Base-by-base conservation (phyloP, 73 alveolate species). In the Urostyla sp. region DNA sequence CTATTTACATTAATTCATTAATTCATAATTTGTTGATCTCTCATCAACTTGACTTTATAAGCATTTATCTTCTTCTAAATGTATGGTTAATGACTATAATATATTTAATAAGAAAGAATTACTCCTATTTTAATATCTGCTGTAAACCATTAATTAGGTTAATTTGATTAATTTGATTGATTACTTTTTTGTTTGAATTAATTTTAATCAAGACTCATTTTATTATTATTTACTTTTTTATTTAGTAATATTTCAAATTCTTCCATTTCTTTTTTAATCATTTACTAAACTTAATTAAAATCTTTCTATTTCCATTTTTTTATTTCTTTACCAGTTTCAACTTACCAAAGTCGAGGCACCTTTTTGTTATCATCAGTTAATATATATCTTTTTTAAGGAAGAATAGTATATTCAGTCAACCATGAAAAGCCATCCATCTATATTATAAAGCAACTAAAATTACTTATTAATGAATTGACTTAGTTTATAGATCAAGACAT, bases 21-120 rank as follows among this genome's bases (percentile, higher is more conserved):
- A 23, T 26, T 69, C 83, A 46, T 46, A 18, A 24, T 69, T 69
- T 3, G 83, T 48, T 36, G 40, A 54, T 6, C 34, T 48, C 16
- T 69, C 67, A 20, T 37, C 48, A 23, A 69, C 69, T 27, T 45
- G 44, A 20, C 72, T 69, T 49, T 69, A 46, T 11, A 48, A 38
- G 66, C 67, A 69, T n/a, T 49, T 24, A 46, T 69, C 83, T 49
- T 69, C 83, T 5, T 69, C 83, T 37, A 69, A n/a, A 49, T 69
- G 83, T 16, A 69, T 48, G 3, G 83, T 18, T 24, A 69, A 16
- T 27, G 67, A 46, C 79, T 63, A 63, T 7, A 58, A 5, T 54
- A 7, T 59, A 31, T 20, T 10, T 3, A 2, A 63, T 3, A 21
- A 16, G 1, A 21, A 43, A 20, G 3, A 24, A 37, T 63, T 63